Evolutionary conservation across 2,329 filamentous ascomycete genomes (phyloP), one percentile per base, ranked within the genome.

Genomic region (Aspergillus sp.): DNA sequence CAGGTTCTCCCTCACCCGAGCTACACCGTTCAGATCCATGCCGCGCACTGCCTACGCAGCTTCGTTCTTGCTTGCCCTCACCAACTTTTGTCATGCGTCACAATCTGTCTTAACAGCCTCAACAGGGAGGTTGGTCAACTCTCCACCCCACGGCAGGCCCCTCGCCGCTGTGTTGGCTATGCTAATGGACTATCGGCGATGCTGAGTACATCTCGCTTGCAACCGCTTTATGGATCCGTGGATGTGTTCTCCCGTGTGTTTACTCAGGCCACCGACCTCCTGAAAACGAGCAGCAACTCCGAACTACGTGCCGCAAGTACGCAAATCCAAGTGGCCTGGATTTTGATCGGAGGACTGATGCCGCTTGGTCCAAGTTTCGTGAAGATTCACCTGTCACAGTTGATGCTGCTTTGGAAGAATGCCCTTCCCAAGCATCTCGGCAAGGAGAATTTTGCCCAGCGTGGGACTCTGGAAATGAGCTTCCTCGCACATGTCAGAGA

Each of bases 241-340:
- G 95, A 99, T 70, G 91, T 98, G 57, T 96, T 96, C 74, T 96
- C 93, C 61, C 86, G 92, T 32, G 91, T 98, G 12, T 83, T 98
- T 59, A 90, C 91, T 7, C 92, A 97, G 80, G 93, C 95, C 1
- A 98, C 93, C 0, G 90, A 91, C 45, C 81, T 99, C 29, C 84
- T 99, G 45, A 99, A 99, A 75, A 93, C 90, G 0, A 97, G 92
- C 73, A 89, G 92, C 50, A 91, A 92, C 71, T 95, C 92, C 1
- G 94, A 99, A 72, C 81, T 99, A 55, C 88, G 94, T 29, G 87
- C 95, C 39, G 96, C 95, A 6, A 91, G 91, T 69, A 96, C 92
- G 1, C 95, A 99, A 71, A 92, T 99, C 24, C 95, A 99, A 73
- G 93, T 99, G 2, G 95, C 95, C 5, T 99, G 95, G 94, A 96